A percentile compares a stretch with the other conserved stretches of the same genome.
These are phyloP conservation scores for Podospora pseudoanserina DNA, from an alignment of 495 filamentous ascomycete genomes.

Conservation along the genomic window DNA sequence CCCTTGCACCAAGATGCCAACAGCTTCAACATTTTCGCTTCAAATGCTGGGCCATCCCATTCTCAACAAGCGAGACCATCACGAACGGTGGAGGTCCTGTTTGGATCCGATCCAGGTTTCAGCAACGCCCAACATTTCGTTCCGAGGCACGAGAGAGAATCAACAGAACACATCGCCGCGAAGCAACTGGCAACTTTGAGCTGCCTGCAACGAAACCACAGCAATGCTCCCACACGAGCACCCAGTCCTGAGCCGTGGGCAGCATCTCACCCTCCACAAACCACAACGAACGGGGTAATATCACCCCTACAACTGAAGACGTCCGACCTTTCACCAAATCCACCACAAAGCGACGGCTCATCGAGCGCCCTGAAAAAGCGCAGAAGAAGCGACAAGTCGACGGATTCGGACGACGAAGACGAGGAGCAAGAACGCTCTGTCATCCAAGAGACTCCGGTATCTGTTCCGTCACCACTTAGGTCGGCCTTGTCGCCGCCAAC, in stretches of 20 bases:
- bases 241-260: slow-evolving; percentile 50
- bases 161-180: slow-evolving; percentile 46
- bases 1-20: background rate
- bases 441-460: background rate
- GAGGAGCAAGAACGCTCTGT: background rate
- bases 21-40: background rate
- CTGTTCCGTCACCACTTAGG: background rate
- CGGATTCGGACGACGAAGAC: slow-evolving; percentile 21
- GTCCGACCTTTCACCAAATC: background rate
- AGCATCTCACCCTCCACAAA: slow-evolving; percentile 32
- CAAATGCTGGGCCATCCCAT: background rate
- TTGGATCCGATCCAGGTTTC: slow-evolving; percentile 65
- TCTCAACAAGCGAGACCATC: slow-evolving; percentile 12
- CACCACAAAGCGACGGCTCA: slow-evolving; percentile 1
- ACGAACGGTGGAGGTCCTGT: slow-evolving; percentile 44
- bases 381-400: slow-evolving; percentile 11
- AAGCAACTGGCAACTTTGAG: slow-evolving; percentile 52
- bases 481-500: background rate
- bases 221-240: slow-evolving; percentile 55
- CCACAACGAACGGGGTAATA: background rate
- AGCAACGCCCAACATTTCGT: slow-evolving; percentile 14
- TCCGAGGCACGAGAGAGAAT: background rate
- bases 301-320: slow-evolving; percentile 8
- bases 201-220: slow-evolving; percentile 50
- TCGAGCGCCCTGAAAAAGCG: slow-evolving; percentile 4